Base-by-base conservation (phyloP, 1,284 basidiomycete genomes). In the Tilletia caries region DNA sequence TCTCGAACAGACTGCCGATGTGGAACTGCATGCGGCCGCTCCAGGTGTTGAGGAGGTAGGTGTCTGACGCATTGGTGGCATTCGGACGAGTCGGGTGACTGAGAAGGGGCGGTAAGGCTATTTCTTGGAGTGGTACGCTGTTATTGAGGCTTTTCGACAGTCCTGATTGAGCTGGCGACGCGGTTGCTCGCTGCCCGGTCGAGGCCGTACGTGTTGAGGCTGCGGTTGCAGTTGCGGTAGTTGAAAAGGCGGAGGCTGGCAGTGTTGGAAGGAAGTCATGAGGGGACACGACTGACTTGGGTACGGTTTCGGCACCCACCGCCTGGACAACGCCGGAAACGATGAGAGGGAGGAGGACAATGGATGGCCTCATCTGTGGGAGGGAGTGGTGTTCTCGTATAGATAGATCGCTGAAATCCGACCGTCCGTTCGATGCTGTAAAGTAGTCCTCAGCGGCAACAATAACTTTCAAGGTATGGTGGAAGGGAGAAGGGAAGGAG, bases 1-100 rank as follows among this genome's bases (percentile, higher is more conserved):
- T 62, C n/a, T 62, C 58, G 58, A 62, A 62, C 8, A 62, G 18
- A 20, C 32, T 62, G 18, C 58, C 58, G 10, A 62, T 62, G 10
- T 62, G 29, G 58, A 34, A 33, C 32, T 62, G 58, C 8, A 62
- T 62, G 1, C 58, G 58, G 58, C 58, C 58, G 27, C 27, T 34
- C 32, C 29, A 62, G 33, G 32, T n/a, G 33, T 62, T 34, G 32
- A 62, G 58, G 13, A 29, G 20, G 33, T 62, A 62, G 29, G 58
- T 33, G 58, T 62, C 34, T 13, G 52, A 29, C n/a, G 29, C 52
- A 6, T 54, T 27, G n/a, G 37, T 41, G 37, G 10, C 37, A 41
- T 41, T 41, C 0, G 37, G 15, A 15, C 37, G 37, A 6, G 37
- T 10, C 15, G 37, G 37, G 10, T 18, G 29, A 29, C 25, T 54